These are phyloP conservation scores for Eucalyptus virginea DNA, from an alignment of 345 rosid genomes.

Conservation along the genomic window DNA sequence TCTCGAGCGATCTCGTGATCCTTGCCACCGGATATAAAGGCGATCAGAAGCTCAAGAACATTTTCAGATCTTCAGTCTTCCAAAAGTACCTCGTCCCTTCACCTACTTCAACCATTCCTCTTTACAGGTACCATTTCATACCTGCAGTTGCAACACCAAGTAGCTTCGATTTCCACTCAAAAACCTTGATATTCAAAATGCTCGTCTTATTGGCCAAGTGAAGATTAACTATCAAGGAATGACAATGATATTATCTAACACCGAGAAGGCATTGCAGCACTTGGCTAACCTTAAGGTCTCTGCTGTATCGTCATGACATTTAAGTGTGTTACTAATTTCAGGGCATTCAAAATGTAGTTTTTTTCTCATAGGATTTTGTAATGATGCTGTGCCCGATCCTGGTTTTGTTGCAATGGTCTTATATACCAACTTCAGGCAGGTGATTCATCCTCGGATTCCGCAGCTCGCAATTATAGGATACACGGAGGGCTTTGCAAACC, in stretches of 20 bases:
- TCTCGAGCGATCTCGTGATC: constrained; percentile 7
- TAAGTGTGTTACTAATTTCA: neutral
- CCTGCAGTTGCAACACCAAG: no score
- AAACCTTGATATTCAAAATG: no score
- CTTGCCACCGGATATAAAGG: constrained; percentile 19
- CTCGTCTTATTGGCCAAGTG: no score
- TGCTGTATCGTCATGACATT: neutral
- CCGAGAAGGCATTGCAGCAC: neutral
- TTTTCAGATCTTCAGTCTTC: constrained; percentile 7
- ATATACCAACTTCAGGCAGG: neutral
- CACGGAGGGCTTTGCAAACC: constrained; percentile 1
- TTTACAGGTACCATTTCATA: no score
- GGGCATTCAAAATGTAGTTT: neutral
- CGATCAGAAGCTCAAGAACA: constrained; percentile 9
- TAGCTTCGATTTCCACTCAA: no score
- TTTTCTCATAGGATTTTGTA: neutral
- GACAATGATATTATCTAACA: neutral
- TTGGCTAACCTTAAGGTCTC: neutral
- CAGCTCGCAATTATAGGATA: constrained; percentile 14
- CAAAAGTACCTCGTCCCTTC: neutral
- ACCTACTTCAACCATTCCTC: no score
- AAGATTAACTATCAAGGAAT: no score
- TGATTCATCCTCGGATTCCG: constrained; percentile 18
- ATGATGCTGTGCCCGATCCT: neutral
- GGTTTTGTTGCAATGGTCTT: neutral